Conservation (phyloP, 257 asterid genomes). For the Datura wrightii region DNA sequence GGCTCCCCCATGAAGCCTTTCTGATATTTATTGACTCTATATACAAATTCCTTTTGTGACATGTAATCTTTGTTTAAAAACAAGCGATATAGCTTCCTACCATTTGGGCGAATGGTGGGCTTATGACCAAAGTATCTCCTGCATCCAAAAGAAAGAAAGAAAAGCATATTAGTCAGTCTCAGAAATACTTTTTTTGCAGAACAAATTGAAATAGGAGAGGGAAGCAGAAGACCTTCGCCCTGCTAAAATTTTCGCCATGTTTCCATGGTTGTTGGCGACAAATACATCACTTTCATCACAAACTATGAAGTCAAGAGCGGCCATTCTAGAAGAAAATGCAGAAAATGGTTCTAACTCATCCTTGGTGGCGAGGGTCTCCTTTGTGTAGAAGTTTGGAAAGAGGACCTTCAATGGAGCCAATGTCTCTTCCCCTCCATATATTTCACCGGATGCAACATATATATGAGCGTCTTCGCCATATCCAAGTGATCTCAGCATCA, state of each 20-base stretch:
- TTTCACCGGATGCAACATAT: conserved; percentile 97
- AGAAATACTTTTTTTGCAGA: background rate
- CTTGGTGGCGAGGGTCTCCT: conserved; percentile 72
- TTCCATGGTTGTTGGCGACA: conserved; percentile 96
- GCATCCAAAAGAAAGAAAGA: conserved; percentile 36
- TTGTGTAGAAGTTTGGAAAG: conserved; percentile 88
- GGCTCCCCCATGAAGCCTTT: conserved; percentile 95
- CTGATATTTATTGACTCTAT: conserved; percentile 61
- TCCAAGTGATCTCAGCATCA: conserved; percentile 92
- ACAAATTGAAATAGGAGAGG: conserved; percentile 22
- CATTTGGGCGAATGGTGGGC: conserved; percentile 91
- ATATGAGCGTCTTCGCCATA: conserved; percentile 76
- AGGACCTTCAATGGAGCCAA: conserved; percentile 86
- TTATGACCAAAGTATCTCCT: conserved; percentile 99
- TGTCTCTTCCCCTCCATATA: conserved; percentile 89
- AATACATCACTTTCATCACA: conserved; percentile 98
- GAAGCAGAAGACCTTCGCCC: conserved; percentile 73
- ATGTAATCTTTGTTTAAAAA: conserved; percentile 66
- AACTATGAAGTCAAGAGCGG: conserved; percentile 94
- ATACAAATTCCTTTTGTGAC: conserved; percentile 79
- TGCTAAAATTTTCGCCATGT: conserved; percentile 95
- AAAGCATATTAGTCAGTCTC: background rate
- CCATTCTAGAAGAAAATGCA: conserved; percentile 86
- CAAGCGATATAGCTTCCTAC: conserved; percentile 69
- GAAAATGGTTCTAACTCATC: conserved; percentile 79